Evolutionary conservation across 1,284 basidiomycete genomes (phyloP).

Genomic region (Melampsora americana): DNA sequence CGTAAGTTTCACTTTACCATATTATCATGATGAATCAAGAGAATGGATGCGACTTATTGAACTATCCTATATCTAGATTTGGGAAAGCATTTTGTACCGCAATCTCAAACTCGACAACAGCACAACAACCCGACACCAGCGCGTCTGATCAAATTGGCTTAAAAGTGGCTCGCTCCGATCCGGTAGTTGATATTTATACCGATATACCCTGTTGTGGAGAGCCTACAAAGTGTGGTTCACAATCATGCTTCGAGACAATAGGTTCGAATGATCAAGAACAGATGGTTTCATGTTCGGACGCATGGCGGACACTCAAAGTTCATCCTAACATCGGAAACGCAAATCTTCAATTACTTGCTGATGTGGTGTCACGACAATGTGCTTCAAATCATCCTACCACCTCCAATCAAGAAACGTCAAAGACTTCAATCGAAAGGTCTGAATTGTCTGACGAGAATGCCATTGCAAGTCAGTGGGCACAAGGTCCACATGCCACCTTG

Average conservation of each 20-base stretch:
- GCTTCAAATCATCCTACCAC: background rate
- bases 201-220: conserved; percentile 50
- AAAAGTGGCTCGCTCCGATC: conserved; percentile 14
- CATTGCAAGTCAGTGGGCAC: conserved; percentile 21
- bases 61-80: conserved; percentile 7
- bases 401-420: background rate
- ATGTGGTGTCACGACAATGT: conserved; percentile 48
- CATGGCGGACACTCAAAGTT: conserved; percentile 48
- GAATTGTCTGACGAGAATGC: background rate
- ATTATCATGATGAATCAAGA: background rate
- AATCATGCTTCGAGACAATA: conserved; percentile 45
- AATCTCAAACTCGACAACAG: conserved; percentile 22
- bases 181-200: conserved; percentile 46
- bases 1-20: conserved; percentile 18
- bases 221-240: conserved; percentile 48
- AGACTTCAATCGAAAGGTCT: background rate
- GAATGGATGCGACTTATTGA: background rate
- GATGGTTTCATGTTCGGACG: conserved; percentile 49
- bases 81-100: conserved; percentile 43
- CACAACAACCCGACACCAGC: conserved; percentile 7
- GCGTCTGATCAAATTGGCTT: background rate
- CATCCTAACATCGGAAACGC: conserved; percentile 51
- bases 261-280: conserved; percentile 43
- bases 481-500: conserved; percentile 24
- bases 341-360: conserved; percentile 52